phyloP scores from a whole-genome alignment of 2,329 filamentous ascomycete genomes.

The Colletotrichum filicis region DNA sequence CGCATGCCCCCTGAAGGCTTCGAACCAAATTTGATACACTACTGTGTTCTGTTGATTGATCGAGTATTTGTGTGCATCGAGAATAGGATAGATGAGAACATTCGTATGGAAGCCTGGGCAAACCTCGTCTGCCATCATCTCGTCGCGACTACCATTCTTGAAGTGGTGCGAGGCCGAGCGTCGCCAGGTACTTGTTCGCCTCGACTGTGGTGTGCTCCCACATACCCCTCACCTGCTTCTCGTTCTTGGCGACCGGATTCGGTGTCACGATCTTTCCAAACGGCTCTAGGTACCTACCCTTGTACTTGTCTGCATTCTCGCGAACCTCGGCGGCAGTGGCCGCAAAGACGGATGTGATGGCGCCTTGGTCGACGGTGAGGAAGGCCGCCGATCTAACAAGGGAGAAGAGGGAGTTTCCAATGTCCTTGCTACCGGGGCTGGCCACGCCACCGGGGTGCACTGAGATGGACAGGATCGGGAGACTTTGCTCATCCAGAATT shows the following conservation, averaged over 20 bases:
- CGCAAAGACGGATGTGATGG: slow-evolving; percentile 35
- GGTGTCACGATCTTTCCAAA: slow-evolving; percentile 25
- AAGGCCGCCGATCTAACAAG: slow-evolving; percentile 16
- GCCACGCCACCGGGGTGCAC: slow-evolving; percentile 38
- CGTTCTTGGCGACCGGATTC: slow-evolving; percentile 31
- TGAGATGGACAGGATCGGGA: slow-evolving; percentile 35
- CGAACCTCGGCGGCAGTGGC: slow-evolving; percentile 36
- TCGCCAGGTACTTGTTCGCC: slow-evolving; percentile 27
- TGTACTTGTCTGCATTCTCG: slow-evolving; percentile 24
- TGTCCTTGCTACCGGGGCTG: slow-evolving; percentile 8
- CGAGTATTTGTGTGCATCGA: too few relatives aligned
- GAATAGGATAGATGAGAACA: too few relatives aligned
- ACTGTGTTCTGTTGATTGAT: too few relatives aligned
- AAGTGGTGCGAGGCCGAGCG: slow-evolving; percentile 12
- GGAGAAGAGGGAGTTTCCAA: slow-evolving; percentile 11
- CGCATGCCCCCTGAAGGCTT: too few relatives aligned
- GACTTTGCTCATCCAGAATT: slow-evolving; percentile 29
- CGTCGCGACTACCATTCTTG: background rate
- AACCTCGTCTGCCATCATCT: too few relatives aligned
- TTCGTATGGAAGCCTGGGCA: too few relatives aligned
- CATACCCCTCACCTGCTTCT: slow-evolving; percentile 27
- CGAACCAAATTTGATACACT: too few relatives aligned
- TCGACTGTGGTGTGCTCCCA: slow-evolving; percentile 36
- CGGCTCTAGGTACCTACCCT: slow-evolving; percentile 37
- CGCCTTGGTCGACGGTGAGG: slow-evolving; percentile 36